Percentiles rank a stretch among this genome's conserved stretches.
Evolutionary conservation across 1,284 basidiomycete species (phyloP).

Genomic region (Jaminaea rosea): DNA sequence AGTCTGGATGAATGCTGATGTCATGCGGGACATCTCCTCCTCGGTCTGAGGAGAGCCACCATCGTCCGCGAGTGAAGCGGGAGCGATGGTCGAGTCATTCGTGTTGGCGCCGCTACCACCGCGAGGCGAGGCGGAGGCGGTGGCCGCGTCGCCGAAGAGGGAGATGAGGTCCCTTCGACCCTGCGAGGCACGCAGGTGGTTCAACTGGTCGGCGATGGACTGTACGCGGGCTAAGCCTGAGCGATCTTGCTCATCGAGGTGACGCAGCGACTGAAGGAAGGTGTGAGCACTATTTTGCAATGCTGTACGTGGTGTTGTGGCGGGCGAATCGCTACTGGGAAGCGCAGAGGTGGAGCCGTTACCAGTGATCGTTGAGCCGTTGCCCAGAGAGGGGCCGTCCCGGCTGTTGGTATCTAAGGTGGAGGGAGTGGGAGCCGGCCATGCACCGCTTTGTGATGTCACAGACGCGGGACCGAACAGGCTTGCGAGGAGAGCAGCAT

Average conservation of each 20-base stretch:
- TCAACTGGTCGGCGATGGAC: not conserved
- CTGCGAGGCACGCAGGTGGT: not conserved
- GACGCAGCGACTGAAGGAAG: not conserved
- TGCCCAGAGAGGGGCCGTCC: too few species aligned
- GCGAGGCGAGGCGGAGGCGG: not conserved
- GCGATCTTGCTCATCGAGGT: not conserved
- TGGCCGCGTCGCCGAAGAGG: not conserved
- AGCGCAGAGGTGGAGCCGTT: too few species aligned
- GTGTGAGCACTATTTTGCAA: not conserved
- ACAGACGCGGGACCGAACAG: not conserved
- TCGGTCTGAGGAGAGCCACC: conserved; percentile 1
- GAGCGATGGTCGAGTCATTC: too few species aligned
- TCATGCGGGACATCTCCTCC: conserved; percentile 10
- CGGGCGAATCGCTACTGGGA: too few species aligned
- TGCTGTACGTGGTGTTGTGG: too few species aligned
- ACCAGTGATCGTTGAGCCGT: too few species aligned
- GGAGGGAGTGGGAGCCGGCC: too few species aligned
- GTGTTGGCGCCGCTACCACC: not conserved
- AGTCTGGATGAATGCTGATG: conserved; percentile 11
- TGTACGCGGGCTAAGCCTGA: too few species aligned
- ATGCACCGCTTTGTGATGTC: too few species aligned
- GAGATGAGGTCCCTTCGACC: conserved; percentile 3
- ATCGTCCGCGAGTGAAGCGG: too few species aligned
- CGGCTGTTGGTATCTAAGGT: too few species aligned
- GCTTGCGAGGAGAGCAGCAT: not conserved